Evolutionary conservation across 2,329 filamentous ascomycete genomes (phyloP).

Genomic region (Alternaria brassicae): DNA sequence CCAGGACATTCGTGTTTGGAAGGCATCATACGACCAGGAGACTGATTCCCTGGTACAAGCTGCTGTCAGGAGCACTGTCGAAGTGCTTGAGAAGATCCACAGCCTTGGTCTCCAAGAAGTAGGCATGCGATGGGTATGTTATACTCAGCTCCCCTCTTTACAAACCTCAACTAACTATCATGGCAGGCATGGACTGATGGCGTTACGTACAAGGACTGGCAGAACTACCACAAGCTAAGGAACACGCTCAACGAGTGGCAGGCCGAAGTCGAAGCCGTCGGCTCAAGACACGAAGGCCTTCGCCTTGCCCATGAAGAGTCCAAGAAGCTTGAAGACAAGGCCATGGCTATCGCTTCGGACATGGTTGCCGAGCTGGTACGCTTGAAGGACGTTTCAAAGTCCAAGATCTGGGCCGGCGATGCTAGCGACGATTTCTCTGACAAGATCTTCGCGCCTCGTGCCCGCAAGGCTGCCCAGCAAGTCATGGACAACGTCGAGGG

Average conservation of each 20-base stretch:
- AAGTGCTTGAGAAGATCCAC: conserved; percentile 81
- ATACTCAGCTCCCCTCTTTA: too few species aligned
- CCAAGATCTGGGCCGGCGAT: conserved; percentile 82
- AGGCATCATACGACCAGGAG: conserved; percentile 72
- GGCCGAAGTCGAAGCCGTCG: conserved; percentile 77
- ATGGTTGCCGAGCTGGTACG: conserved; percentile 80
- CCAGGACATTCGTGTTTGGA: conserved; percentile 79
- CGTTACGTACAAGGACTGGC: conserved; percentile 96
- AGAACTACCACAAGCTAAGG: conserved; percentile 89
- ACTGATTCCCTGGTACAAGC: conserved; percentile 72
- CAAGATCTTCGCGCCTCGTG: conserved; percentile 66
- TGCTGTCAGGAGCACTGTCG: conserved; percentile 80
- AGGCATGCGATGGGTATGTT: conserved; percentile 75
- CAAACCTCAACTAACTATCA: not conserved
- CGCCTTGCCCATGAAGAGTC: conserved; percentile 71
- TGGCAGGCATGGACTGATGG: conserved; percentile 84
- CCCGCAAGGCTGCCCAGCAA: conserved; percentile 54
- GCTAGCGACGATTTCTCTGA: conserved; percentile 79
- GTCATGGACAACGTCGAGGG: conserved; percentile 50
- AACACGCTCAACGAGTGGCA: conserved; percentile 85
- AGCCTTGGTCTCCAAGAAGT: conserved; percentile 89
- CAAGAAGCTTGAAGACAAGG: conserved; percentile 75
- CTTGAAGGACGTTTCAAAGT: conserved; percentile 82
- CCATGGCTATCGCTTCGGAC: conserved; percentile 79
- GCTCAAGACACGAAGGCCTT: conserved; percentile 75